Evolutionary conservation across 2,329 filamentous ascomycete genomes (phyloP), one percentile per base, ranked within the genome.

Genomic region (Penicillium verrucosum): DNA sequence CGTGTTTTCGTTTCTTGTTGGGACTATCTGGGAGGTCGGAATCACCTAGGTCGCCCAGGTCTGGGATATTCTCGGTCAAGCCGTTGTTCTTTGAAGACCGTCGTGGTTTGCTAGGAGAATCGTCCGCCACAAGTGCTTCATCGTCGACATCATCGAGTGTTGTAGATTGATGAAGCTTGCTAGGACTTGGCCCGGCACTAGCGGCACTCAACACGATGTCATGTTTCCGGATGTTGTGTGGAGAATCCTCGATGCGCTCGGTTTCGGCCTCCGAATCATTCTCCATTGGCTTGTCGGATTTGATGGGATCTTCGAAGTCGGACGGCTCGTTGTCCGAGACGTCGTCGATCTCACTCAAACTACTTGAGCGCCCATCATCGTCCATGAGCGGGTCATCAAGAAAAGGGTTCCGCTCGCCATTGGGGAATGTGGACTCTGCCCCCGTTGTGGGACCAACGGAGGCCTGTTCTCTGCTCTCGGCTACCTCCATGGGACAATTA

Each of bases 261-360:
- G 93, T 97, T 76, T 97, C 93, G 34, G 93, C 93, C 75, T 97
- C 93, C 4, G 92, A 88, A 66, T 89, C 86, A 54, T 82, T 81
- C 51, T 87, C 84, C 32, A 85, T 85, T 57, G 82, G 78, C 65
- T 79, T 84, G 63, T 82, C 79, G 9, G 80, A 80, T 65, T 63
- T 74, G 52, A 60, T 59, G 18, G 69, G 76, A 56, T 71, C 74
- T 67, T 75, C 81, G 59, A 83, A 83, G 51, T 88, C 78, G 12
- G 76, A 76, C 4, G 76, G 76, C 47, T 82, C 88, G 61, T 89
- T 85, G 50, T 90, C 88, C 42, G 80, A 82, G 60, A 90, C 87
- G 68, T 96, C 90, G 69, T 92, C 92, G 55, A 96, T 89, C 67
- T 97, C 93, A 77, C 91, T 97, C 66, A 97, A 81, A 68, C 92